Evolutionary conservation across 768 basidiomycete genomes (phyloP), one percentile per base, ranked within the genome.

Genomic region (Dioszegia hungarica): DNA sequence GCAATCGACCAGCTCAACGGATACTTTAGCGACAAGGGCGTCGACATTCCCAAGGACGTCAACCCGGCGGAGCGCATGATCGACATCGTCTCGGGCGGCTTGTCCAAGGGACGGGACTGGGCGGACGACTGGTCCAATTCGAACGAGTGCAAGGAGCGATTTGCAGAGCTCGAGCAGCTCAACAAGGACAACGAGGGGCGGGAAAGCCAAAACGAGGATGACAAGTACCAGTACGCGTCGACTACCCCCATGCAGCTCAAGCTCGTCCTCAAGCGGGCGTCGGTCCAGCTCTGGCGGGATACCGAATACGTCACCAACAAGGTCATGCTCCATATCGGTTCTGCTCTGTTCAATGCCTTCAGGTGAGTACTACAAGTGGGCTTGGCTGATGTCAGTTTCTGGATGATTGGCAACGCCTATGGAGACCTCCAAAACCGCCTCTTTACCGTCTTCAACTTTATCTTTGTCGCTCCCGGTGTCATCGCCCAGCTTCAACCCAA

Each of bases 91-190:
- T 84, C 87, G 0, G 66, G 66, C 6, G 63, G 60, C 29, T 78
- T 88, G 22, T 87, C 87, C 1, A 80, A 85, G 52, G 82, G 83
- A 27, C 81, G 82, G 31, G 89, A 93, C 64, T 93, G 90, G 90
- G 84, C 84, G 46, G 83, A 88, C 55, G 77, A 88, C 36, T 92
- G 90, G 90, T 75, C 82, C 11, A 83, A 86, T 14, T 88, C 86
- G 3, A 78, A 82, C 0, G 86, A 91, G 75, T 66, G 57, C 28
- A 56, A 66, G 27, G 55, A 59, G 5, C 67, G 78, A 1, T 67
- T 72, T 56, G 60, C 61, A 2, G 79, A 82, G 59, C 79, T 83
- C 49, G 77, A 78, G 38, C 67, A 66, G 41, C 76, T 82, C 59
- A 79, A 80, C 54, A 61, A 68, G 14, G 77, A 78, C 12, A 84